Conservation (phyloP, 2,329 filamentous ascomycete genomes). For the Neopestalotiopsis clavispora region DNA sequence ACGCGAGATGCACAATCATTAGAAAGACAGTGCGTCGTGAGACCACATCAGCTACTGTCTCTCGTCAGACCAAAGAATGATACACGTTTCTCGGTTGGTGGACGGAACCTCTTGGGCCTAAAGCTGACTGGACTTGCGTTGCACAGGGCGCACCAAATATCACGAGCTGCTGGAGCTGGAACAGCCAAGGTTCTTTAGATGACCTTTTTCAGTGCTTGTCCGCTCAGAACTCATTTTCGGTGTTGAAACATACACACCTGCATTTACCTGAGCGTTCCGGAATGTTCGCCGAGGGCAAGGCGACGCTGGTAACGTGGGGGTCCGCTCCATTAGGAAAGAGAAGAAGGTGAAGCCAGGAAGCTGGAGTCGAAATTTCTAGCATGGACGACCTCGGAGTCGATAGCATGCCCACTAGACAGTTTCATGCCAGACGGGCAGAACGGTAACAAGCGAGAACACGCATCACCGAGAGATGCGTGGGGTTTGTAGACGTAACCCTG, state of each 20-base stretch:
- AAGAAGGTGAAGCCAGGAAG: background rate
- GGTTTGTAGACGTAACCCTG: background rate
- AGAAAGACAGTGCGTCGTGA: conserved; percentile 18
- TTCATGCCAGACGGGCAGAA: background rate
- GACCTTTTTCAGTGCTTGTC: too few relatives aligned
- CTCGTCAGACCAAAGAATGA: conserved; percentile 5
- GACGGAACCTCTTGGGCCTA: background rate
- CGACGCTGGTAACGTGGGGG: background rate
- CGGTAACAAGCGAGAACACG: background rate
- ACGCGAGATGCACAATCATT: conserved; percentile 13
- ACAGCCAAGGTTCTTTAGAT: too few relatives aligned
- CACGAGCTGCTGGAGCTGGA: background rate
- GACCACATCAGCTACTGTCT: conserved; percentile 19
- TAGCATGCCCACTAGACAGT: background rate
- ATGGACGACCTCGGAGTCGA: background rate
- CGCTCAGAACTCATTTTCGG: too few relatives aligned
- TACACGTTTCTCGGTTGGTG: background rate
- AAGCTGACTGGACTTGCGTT: background rate
- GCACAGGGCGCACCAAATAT: background rate
- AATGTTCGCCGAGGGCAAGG: background rate
- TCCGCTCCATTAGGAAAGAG: background rate
- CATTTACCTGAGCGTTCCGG: background rate
- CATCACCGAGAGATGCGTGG: background rate
- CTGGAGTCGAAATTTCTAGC: background rate
- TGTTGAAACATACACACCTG: background rate